Evolutionary conservation across 805 yeast species (phyloP).

Genomic region (Kodamaea leandrae): DNA sequence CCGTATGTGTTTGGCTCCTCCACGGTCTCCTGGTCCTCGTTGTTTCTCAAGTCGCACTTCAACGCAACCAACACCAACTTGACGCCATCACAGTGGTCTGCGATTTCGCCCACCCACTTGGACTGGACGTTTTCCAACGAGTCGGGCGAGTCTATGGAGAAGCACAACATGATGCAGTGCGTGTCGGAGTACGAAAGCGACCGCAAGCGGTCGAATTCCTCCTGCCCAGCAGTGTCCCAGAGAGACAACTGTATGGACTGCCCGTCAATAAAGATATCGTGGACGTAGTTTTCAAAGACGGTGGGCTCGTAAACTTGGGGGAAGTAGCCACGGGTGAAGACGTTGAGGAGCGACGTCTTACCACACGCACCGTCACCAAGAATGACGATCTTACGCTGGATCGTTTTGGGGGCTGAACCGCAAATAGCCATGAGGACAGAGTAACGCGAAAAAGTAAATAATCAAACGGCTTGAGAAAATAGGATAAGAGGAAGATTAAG

Average conservation of each 20-base stretch:
- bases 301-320: conserved; percentile 99
- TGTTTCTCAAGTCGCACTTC: conserved; percentile 86
- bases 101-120: conserved; percentile 96
- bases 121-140: conserved; percentile 92
- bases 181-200: conserved; percentile 93
- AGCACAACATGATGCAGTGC: conserved; percentile 95
- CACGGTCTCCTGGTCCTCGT: conserved; percentile 43
- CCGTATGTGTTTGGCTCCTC: conserved; percentile 39
- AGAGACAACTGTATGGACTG: conserved; percentile 87
- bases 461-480: no score
- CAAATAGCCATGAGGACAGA: conserved; percentile 38
- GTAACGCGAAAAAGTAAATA: neutral
- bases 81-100: conserved; percentile 96
- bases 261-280: conserved; percentile 93
- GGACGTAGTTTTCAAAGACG: conserved; percentile 95
- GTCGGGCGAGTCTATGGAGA: conserved; percentile 90
- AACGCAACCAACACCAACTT: conserved; percentile 90
- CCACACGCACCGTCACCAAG: conserved; percentile 99
- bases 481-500: neutral
- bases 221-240: conserved; percentile 99
- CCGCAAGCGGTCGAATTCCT: conserved; percentile 92
- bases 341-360: conserved; percentile 89
- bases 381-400: conserved; percentile 89
- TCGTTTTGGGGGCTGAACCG: conserved; percentile 45
- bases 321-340: conserved; percentile 94